These are phyloP conservation scores for Sophora flavescens DNA, from an alignment of 306 rosid species.

Conservation along the genomic window DNA sequence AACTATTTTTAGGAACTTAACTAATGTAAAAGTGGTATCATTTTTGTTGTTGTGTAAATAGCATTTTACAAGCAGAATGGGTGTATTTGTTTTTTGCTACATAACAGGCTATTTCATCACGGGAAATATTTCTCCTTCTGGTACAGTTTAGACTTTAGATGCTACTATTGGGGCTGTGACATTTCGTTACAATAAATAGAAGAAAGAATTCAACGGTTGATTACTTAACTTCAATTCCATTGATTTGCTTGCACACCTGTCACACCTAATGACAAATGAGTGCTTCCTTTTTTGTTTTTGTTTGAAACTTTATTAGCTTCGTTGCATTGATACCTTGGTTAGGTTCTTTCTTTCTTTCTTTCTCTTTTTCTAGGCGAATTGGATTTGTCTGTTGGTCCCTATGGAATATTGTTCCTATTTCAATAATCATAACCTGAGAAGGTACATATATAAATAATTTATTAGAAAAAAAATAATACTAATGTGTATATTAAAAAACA, in stretches of 20 bases:
- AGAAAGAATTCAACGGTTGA: constrained; percentile 24
- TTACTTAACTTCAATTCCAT: constrained; percentile 32
- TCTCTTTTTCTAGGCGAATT: constrained; percentile 6
- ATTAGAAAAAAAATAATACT: background rate
- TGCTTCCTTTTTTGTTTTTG: constrained; percentile 29
- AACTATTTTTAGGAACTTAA: too few relatives aligned
- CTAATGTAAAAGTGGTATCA: too few relatives aligned
- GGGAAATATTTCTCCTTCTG: background rate
- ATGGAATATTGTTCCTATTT: background rate
- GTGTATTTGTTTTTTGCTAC: too few relatives aligned
- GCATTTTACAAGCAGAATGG: background rate
- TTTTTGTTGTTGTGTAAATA: too few relatives aligned
- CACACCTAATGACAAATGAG: constrained; percentile 45
- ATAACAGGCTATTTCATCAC: background rate
- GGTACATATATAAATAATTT: background rate
- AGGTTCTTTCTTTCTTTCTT: background rate
- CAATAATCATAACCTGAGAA: background rate
- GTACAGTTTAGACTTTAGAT: background rate
- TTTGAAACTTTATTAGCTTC: background rate
- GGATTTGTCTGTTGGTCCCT: background rate
- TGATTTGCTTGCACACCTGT: constrained; percentile 9
- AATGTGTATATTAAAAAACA: background rate
- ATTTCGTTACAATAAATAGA: constrained; percentile 21
- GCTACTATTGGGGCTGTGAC: constrained; percentile 26
- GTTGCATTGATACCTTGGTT: background rate